Evolutionary conservation across 495 filamentous ascomycete genomes (phyloP).

Genomic region (Daldinia vernicosa): DNA sequence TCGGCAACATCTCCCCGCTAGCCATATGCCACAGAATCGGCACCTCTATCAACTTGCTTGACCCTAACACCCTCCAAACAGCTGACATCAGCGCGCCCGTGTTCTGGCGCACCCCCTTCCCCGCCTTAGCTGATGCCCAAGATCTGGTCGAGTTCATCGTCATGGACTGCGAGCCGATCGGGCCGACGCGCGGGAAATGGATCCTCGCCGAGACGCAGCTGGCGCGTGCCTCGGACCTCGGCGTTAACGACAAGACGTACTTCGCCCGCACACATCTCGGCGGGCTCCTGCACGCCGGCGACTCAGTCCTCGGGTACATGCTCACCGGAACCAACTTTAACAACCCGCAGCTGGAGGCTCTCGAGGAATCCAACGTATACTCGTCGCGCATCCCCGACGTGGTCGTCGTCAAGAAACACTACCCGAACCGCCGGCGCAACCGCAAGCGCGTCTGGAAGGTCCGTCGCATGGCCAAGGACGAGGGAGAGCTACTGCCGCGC

Average conservation of each 20-base stretch:
- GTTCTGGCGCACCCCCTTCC: slow-evolving; percentile 92
- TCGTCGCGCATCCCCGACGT: slow-evolving; percentile 86
- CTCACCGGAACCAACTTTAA: slow-evolving; percentile 91
- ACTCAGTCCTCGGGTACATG: slow-evolving; percentile 91
- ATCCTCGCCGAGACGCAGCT: slow-evolving; percentile 86
- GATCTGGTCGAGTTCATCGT: slow-evolving; percentile 92
- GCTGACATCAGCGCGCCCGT: slow-evolving; percentile 79
- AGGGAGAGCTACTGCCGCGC: slow-evolving; percentile 79
- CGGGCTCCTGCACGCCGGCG: slow-evolving; percentile 83
- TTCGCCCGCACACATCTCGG: slow-evolving; percentile 91
- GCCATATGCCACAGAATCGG: slow-evolving; percentile 88
- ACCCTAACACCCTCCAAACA: slow-evolving; percentile 89
- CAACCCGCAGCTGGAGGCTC: slow-evolving; percentile 79
- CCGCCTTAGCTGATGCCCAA: slow-evolving; percentile 80
- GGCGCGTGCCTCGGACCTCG: slow-evolving; percentile 87
- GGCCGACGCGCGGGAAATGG: slow-evolving; percentile 77
- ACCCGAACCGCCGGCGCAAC: slow-evolving; percentile 82
- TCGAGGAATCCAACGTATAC: slow-evolving; percentile 75
- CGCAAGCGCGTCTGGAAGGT: slow-evolving; percentile 89
- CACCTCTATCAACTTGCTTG: slow-evolving; percentile 86
- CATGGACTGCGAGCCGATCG: slow-evolving; percentile 89
- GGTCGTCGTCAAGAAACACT: slow-evolving; percentile 94
- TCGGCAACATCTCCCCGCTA: slow-evolving; percentile 88
- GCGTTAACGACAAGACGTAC: slow-evolving; percentile 83
- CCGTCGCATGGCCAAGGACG: slow-evolving; percentile 89